Conservation (phyloP, 2,329 filamentous ascomycete species). For the Chaetomium sp. region DNA sequence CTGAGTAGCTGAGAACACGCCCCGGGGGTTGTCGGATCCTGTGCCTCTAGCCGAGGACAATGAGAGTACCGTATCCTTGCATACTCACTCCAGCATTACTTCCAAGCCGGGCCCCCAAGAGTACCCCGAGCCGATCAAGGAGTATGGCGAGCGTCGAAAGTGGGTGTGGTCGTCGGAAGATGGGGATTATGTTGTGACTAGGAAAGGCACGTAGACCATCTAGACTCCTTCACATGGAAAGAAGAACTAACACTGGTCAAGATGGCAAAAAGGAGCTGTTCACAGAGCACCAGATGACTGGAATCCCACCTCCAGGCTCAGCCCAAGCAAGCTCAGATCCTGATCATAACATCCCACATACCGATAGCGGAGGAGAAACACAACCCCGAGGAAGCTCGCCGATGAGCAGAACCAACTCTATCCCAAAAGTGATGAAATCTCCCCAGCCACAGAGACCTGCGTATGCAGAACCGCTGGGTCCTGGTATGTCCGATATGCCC, state of each 20-base stretch:
- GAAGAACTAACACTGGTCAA: not conserved
- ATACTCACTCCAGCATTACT: not conserved
- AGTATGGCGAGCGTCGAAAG: slow-evolving; percentile 15
- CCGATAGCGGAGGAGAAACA: not conserved
- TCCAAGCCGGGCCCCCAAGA: not conserved
- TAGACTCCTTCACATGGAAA: no score
- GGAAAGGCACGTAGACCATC: not conserved
- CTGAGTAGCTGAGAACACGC: not conserved
- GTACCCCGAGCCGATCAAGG: slow-evolving; percentile 4
- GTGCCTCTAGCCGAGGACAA: not conserved
- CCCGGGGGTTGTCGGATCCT: not conserved
- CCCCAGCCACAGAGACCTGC: not conserved
- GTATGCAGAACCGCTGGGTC: slow-evolving; percentile 19
- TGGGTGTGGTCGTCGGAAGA: slow-evolving; percentile 20
- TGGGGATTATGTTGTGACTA: slow-evolving; percentile 13
- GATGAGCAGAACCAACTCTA: not conserved
- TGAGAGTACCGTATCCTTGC: not conserved
- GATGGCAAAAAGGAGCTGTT: slow-evolving; percentile 19
- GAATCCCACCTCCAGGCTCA: not conserved
- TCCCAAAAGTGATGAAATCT: not conserved
- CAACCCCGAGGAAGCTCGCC: not conserved
- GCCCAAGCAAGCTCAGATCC: not conserved
- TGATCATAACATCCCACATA: not conserved
- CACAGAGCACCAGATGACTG: slow-evolving; percentile 15
- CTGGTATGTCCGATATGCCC: slow-evolving; percentile 20